Conservation (phyloP, 129 eudicot genomes). For the Rutidosis leptorrhynchoides region DNA sequence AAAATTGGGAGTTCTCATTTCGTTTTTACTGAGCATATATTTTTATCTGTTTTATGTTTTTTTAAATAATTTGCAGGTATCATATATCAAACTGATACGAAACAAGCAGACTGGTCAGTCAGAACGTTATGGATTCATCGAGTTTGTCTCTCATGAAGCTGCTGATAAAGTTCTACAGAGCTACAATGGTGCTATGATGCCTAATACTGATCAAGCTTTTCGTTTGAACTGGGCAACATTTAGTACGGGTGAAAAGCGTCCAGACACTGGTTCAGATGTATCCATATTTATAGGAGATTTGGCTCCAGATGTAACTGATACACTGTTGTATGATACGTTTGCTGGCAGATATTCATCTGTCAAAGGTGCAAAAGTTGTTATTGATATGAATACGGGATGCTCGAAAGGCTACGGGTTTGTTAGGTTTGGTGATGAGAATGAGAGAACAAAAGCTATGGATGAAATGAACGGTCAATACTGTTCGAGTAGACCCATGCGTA, state of each 20-base stretch:
- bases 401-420: constrained; percentile 95
- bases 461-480: constrained; percentile 90
- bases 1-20: background rate
- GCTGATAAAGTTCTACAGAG: constrained; percentile 77
- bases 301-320: constrained; percentile 82
- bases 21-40: background rate
- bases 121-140: constrained; percentile 84
- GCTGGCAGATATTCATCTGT: constrained; percentile 70
- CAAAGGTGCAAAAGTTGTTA: constrained; percentile 84
- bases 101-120: constrained; percentile 85
- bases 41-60: background rate
- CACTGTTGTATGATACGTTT: constrained; percentile 66
- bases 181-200: constrained; percentile 66
- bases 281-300: constrained; percentile 91
- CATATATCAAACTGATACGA: constrained; percentile 76
- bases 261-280: constrained; percentile 61
- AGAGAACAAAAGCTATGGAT: constrained; percentile 69
- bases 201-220: constrained; percentile 69
- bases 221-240: constrained; percentile 93
- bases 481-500: constrained; percentile 82
- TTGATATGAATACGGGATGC: constrained; percentile 75
- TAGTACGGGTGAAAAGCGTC: constrained; percentile 72
- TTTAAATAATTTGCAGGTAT: constrained; percentile 40
- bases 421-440: constrained; percentile 86
- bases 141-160: constrained; percentile 67